Evolutionary conservation across 2,329 filamentous ascomycete genomes (phyloP).

Genomic region (Ophiostoma triangulosporum): DNA sequence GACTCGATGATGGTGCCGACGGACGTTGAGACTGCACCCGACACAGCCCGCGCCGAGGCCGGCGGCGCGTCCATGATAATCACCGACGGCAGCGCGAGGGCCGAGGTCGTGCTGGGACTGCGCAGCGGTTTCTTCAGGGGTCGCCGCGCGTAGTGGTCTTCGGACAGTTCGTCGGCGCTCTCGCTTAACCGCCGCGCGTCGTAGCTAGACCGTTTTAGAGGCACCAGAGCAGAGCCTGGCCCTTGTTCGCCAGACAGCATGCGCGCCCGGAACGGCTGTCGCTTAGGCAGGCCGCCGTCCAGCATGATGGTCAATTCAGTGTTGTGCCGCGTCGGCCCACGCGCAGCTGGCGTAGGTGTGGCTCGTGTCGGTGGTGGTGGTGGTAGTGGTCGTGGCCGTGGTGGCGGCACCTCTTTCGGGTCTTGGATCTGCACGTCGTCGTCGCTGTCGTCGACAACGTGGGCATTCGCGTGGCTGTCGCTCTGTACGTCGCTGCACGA

Average conservation of each 20-base stretch:
- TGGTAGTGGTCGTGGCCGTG: background rate
- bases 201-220: background rate
- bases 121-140: background rate
- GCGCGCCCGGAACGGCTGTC: background rate
- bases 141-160: background rate
- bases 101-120: background rate
- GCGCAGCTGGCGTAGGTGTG: no score
- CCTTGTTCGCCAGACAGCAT: background rate
- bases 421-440: background rate
- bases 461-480: background rate
- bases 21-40: background rate
- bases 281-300: background rate
- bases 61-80: background rate
- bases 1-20: background rate
- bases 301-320: background rate
- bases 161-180: conserved; percentile 1
- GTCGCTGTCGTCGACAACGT: background rate
- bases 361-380: background rate
- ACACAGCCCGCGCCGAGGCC: background rate
- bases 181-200: background rate
- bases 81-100: background rate
- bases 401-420: background rate
- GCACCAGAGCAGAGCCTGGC: background rate
- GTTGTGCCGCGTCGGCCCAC: background rate
- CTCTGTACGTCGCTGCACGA: background rate